phyloP scores from a whole-genome alignment of 352 stramenopile genomes.

The Phytophthora quininea region DNA sequence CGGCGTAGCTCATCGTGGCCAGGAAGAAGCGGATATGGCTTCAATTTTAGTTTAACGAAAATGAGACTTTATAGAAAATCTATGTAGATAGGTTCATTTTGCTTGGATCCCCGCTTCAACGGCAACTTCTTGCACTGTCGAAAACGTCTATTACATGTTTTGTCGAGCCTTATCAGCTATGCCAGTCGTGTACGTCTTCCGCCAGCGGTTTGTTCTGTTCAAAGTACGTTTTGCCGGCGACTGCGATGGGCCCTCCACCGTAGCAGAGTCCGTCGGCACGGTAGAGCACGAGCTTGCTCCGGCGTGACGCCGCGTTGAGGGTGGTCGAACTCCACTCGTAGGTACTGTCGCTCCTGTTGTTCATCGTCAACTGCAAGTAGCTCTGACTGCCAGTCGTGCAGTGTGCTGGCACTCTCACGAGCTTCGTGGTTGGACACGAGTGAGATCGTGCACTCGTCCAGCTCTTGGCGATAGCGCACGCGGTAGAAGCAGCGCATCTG shows the following conservation, averaged over 20 bases:
- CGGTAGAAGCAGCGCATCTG: slow-evolving; percentile 75
- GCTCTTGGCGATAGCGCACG: slow-evolving; percentile 80
- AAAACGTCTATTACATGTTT: too few relatives aligned
- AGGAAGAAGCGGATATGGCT: slow-evolving; percentile 9
- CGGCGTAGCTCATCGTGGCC: slow-evolving; percentile 37
- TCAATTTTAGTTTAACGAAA: slow-evolving; percentile 3
- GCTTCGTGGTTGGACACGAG: slow-evolving; percentile 52
- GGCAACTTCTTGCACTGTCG: neutral
- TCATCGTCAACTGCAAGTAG: slow-evolving; percentile 8
- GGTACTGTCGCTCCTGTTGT: slow-evolving; percentile 27
- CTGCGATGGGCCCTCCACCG: slow-evolving; percentile 73
- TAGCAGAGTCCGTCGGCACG: slow-evolving; percentile 79
- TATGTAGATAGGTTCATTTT: neutral
- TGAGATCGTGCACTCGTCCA: slow-evolving; percentile 70
- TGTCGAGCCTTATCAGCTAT: slow-evolving; percentile 17
- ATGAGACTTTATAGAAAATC: too few relatives aligned
- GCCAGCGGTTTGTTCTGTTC: slow-evolving; percentile 57
- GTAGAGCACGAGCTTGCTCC: slow-evolving; percentile 88
- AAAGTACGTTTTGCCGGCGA: slow-evolving; percentile 70
- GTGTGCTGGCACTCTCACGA: slow-evolving; percentile 35
- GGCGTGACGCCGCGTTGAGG: slow-evolving; percentile 85
- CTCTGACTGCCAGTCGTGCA: slow-evolving; percentile 58
- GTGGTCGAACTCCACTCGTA: slow-evolving; percentile 81
- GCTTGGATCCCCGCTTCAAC: neutral
- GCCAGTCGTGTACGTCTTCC: slow-evolving; percentile 63